Conservation (phyloP, 2,329 filamentous ascomycete genomes). For the Colletotrichum magnum region DNA sequence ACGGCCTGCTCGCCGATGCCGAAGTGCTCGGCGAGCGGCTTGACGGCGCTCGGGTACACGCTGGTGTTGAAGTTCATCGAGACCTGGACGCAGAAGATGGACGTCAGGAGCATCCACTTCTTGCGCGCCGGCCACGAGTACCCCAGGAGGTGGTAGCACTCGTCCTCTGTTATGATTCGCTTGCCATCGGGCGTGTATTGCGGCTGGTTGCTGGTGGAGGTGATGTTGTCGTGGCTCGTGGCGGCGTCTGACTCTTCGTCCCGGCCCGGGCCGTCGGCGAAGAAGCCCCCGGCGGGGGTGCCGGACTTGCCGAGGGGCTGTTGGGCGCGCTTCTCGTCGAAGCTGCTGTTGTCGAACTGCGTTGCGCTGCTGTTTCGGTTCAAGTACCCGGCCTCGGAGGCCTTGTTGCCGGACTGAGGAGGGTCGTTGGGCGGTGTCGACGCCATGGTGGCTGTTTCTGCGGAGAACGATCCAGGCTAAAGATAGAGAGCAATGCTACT, state of each 20-base stretch:
- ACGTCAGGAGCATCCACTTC: slow-evolving; percentile 66
- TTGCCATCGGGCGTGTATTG: slow-evolving; percentile 48
- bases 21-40: slow-evolving; percentile 60
- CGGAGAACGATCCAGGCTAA: background rate
- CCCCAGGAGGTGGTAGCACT: slow-evolving; percentile 62
- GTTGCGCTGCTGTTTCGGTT: slow-evolving; percentile 31
- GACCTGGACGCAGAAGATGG: slow-evolving; percentile 67
- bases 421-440: background rate
- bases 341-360: slow-evolving; percentile 9
- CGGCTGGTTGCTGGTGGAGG: slow-evolving; percentile 23
- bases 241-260: slow-evolving; percentile 26
- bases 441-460: slow-evolving; percentile 4
- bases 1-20: slow-evolving; percentile 61
- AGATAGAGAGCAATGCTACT: background rate
- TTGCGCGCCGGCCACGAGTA: slow-evolving; percentile 60
- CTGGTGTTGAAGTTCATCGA: slow-evolving; percentile 71
- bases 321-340: slow-evolving; percentile 13
- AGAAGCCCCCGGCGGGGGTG: slow-evolving; percentile 1
- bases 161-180: slow-evolving; percentile 60
- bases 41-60: slow-evolving; percentile 65
- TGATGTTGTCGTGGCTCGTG: slow-evolving; percentile 7
- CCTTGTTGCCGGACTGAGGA: background rate
- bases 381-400: background rate
- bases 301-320: background rate
- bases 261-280: slow-evolving; percentile 23